Evolutionary conservation across 1,139 yeast species (phyloP).

Genomic region (Scheffersomyces insectosa): DNA sequence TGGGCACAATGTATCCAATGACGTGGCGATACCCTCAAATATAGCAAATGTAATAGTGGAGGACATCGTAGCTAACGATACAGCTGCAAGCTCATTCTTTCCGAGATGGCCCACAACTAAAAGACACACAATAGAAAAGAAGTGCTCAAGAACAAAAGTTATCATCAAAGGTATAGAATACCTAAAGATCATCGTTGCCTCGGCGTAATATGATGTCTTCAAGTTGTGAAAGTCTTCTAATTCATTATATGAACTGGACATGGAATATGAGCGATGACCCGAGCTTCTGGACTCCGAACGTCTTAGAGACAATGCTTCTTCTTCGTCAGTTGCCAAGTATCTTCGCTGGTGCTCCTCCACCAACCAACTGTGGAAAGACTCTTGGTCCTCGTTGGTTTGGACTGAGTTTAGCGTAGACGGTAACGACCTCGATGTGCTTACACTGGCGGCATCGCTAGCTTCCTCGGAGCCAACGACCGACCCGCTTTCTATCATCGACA

Average conservation of each 20-base stretch:
- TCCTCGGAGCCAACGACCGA: conserved; percentile 42
- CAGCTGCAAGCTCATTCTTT: conserved; percentile 72
- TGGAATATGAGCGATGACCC: conserved; percentile 18
- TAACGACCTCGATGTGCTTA: conserved; percentile 56
- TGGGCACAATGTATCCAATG: conserved; percentile 63
- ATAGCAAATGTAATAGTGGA: conserved; percentile 81
- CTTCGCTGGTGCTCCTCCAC: conserved; percentile 68
- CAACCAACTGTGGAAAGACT: conserved; percentile 58
- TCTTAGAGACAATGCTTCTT: conserved; percentile 11
- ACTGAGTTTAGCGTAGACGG: conserved; percentile 62
- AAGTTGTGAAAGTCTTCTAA: conserved; percentile 45
- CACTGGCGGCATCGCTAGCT: conserved; percentile 52
- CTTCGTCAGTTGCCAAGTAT: conserved; percentile 34
- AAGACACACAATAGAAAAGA: conserved; percentile 69
- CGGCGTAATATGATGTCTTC: conserved; percentile 46
- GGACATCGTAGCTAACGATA: conserved; percentile 85
- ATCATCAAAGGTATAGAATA: conserved; percentile 65
- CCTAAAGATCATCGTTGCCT: conserved; percentile 47
- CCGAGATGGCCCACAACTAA: conserved; percentile 76
- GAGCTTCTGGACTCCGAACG: conserved; percentile 2
- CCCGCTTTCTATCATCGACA: conserved; percentile 42
- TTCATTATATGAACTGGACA: conserved; percentile 14
- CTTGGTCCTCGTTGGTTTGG: conserved; percentile 53
- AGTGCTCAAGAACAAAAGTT: conserved; percentile 70
- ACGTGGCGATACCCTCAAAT: conserved; percentile 78